A percentile compares a stretch with the other conserved stretches of the same genome.
These are phyloP conservation scores for Hypholoma fasciculare DNA, from an alignment of 768 basidiomycete species.

Conservation along the genomic window DNA sequence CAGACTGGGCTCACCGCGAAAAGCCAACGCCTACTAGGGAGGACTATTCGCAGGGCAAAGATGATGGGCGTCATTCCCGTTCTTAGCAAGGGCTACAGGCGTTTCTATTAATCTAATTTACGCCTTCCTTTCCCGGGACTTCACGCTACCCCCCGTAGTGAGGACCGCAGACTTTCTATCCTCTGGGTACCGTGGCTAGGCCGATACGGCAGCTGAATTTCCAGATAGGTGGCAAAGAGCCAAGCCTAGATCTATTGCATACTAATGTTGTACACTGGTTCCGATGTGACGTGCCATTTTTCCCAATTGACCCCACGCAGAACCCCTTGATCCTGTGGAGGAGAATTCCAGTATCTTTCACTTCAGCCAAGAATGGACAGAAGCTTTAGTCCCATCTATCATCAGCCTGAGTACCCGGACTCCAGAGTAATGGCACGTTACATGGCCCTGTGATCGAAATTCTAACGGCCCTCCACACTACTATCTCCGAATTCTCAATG, in stretches of 20 bases:
- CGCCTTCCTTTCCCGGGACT: no score
- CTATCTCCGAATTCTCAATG: slow-evolving; percentile 14
- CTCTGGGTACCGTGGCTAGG: not conserved
- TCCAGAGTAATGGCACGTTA: slow-evolving; percentile 24
- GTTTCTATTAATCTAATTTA: not conserved
- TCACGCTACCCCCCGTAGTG: no score
- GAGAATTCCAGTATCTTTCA: slow-evolving; percentile 3
- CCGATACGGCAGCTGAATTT: not conserved
- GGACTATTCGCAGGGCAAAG: slow-evolving; percentile 86
- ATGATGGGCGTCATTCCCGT: slow-evolving; percentile 87
- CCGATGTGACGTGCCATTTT: slow-evolving; percentile 12
- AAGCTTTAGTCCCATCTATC: not conserved
- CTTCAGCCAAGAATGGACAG: slow-evolving; percentile 13
- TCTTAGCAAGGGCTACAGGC: slow-evolving; percentile 31
- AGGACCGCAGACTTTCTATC: not conserved
- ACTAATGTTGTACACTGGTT: slow-evolving; percentile 3
- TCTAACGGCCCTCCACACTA: slow-evolving; percentile 5
- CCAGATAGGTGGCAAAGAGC: slow-evolving; percentile 10
- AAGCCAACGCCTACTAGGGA: slow-evolving; percentile 76
- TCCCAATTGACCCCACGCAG: not conserved
- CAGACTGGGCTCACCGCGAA: slow-evolving; percentile 74
- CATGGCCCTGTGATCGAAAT: slow-evolving; percentile 31
- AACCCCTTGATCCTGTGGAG: not conserved
- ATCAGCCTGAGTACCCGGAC: not conserved
- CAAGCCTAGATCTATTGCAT: not conserved